These are phyloP conservation scores for Batkoa obscura DNA, from an alignment of 371 early-diverging fungal species.

Conservation along the genomic window DNA sequence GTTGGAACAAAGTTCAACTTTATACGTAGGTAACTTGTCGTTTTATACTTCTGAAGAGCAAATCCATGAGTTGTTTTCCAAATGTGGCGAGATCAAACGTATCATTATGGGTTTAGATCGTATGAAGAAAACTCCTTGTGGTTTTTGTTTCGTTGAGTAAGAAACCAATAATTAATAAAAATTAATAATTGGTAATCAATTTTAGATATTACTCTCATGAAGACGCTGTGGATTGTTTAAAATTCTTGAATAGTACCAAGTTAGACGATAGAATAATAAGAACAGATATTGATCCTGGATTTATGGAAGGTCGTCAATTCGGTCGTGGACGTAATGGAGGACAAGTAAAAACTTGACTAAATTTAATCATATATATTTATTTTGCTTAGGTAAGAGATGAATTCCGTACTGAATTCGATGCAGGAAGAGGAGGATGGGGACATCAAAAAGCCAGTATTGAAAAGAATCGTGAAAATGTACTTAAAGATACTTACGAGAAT, in stretches of 20 bases:
- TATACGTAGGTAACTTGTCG: conserved; percentile 95
- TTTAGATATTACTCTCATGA: conserved; percentile 68
- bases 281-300: conserved; percentile 97
- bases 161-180: not conserved
- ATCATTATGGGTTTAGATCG: conserved; percentile 97
- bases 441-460: conserved; percentile 44
- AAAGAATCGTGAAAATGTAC: conserved; percentile 31
- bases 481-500: conserved; percentile 44
- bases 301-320: conserved; percentile 86
- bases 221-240: conserved; percentile 80
- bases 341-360: conserved; percentile 29
- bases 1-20: conserved; percentile 52
- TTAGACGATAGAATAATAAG: conserved; percentile 89
- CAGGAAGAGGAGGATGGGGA: conserved; percentile 95
- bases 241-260: conserved; percentile 84
- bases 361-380: not conserved
- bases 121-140: conserved; percentile 88
- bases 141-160: conserved; percentile 98
- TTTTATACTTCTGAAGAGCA: conserved; percentile 98
- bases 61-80: conserved; percentile 88
- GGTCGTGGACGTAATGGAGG: conserved; percentile 93
- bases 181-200: not conserved
- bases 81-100: conserved; percentile 90
- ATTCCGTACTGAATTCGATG: conserved; percentile 82
- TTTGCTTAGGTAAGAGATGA: conserved; percentile 63